Evolutionary conservation across 306 rosid species (phyloP).

Genomic region (Prinsepia uniflora): DNA sequence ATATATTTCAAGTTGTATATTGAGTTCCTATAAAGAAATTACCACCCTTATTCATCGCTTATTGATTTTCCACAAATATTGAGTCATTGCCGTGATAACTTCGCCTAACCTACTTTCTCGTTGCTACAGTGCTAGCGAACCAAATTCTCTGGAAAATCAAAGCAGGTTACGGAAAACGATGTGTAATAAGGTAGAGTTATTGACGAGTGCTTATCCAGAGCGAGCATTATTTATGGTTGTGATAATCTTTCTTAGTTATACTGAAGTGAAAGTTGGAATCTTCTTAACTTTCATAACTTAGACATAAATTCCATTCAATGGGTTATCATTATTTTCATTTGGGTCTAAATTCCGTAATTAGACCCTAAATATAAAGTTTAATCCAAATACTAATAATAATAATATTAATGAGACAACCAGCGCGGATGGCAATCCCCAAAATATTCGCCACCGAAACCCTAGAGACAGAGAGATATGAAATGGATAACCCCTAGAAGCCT

Average conservation of each 20-base stretch:
- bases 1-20: no score
- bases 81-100: no score
- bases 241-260: not conserved
- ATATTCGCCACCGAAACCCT: slow-evolving; percentile 19
- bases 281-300: not conserved
- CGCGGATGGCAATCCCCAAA: slow-evolving; percentile 21
- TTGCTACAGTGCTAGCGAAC: no score
- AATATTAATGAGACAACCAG: slow-evolving; percentile 2
- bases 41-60: no score
- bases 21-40: no score
- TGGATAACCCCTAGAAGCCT: not conserved
- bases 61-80: no score
- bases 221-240: not conserved
- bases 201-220: not conserved
- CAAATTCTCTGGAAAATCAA: no score
- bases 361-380: not conserved
- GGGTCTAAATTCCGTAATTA: slow-evolving; percentile 5
- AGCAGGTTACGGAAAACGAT: no score
- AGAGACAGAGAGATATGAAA: not conserved
- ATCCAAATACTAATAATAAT: not conserved
- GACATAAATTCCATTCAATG: not conserved
- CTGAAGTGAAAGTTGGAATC: not conserved
- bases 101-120: no score
- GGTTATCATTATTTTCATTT: not conserved
- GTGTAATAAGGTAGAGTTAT: no score